These are phyloP conservation scores for Leccinum disarticulatum DNA, from an alignment of 768 basidiomycete species.

Conservation along the genomic window DNA sequence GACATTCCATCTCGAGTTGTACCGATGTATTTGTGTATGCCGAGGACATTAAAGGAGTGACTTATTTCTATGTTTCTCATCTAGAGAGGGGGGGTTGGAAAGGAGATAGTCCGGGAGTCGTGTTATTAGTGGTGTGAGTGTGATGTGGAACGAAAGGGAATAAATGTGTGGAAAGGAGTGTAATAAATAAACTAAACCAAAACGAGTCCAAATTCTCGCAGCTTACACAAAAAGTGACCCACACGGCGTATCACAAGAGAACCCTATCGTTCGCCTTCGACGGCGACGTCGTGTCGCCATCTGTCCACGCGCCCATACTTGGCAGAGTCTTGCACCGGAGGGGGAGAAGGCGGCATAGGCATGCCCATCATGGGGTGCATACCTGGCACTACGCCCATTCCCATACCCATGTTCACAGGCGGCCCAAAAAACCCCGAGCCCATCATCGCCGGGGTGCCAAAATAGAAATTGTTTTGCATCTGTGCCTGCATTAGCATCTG, in stretches of 20 bases:
- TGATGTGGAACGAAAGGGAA: not conserved
- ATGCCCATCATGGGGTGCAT: conserved; percentile 45
- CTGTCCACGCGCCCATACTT: conserved; percentile 75
- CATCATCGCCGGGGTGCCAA: conserved; percentile 66
- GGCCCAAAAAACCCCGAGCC: conserved; percentile 64
- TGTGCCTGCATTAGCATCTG: conserved; percentile 78
- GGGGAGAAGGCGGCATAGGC: conserved; percentile 51
- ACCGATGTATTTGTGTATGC: conserved; percentile 38
- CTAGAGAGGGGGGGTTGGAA: not conserved
- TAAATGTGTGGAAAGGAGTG: not conserved
- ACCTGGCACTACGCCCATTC: conserved; percentile 23
- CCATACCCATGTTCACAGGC: conserved; percentile 46
- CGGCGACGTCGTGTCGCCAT: conserved; percentile 78
- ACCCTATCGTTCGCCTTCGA: conserved; percentile 53
- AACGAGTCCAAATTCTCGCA: conserved; percentile 11
- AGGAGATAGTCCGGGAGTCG: not conserved
- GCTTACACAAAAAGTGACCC: conserved; percentile 7
- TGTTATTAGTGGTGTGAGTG: conserved; percentile 4
- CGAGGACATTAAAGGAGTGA: conserved; percentile 37
- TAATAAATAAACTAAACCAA: conserved; percentile 10
- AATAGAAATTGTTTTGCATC: conserved; percentile 73
- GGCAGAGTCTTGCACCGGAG: conserved; percentile 59
- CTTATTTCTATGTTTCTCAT: conserved; percentile 30
- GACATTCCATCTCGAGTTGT: conserved; percentile 32
- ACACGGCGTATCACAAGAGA: conserved; percentile 7